Conservation (phyloP, 345 rosid species). For the Turnera subulata region DNA sequence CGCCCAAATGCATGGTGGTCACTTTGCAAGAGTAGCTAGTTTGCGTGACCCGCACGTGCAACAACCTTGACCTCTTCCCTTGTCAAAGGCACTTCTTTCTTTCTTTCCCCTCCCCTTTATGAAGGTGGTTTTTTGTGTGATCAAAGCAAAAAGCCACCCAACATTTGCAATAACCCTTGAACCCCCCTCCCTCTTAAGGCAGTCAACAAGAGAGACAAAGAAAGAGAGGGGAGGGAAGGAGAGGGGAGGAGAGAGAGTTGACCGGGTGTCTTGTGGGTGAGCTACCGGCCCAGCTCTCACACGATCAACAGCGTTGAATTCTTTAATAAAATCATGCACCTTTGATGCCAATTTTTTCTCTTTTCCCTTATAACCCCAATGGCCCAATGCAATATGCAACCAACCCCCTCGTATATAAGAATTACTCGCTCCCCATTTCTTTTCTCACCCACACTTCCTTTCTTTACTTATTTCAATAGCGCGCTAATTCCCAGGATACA, state of each 20-base stretch:
- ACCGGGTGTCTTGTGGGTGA: conserved; percentile 88
- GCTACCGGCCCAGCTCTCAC: conserved; percentile 81
- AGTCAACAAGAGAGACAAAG: conserved; percentile 9
- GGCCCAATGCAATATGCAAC: conserved; percentile 7
- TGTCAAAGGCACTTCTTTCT: no score
- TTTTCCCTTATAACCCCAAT: not conserved
- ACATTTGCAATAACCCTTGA: not conserved
- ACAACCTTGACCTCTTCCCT: not conserved
- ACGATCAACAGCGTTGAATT: conserved; percentile 92
- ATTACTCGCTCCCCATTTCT: conserved; percentile 22
- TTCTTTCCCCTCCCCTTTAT: not conserved
- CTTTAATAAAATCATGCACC: conserved; percentile 82
- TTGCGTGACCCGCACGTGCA: conserved; percentile 4
- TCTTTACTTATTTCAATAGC: not conserved
- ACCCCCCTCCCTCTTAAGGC: not conserved
- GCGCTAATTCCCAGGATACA: not conserved
- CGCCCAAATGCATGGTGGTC: no score
- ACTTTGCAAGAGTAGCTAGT: no score
- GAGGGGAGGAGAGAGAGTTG: conserved; percentile 32
- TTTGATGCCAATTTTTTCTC: conserved; percentile 35
- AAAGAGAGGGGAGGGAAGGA: conserved; percentile 4
- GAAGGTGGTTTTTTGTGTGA: conserved; percentile 6
- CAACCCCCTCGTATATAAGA: conserved; percentile 18
- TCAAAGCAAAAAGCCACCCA: conserved; percentile 9
- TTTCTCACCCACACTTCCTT: conserved; percentile 10